A percentile compares a stretch with the other conserved stretches of the same genome.
phyloP scores from a whole-genome alignment of 805 yeast species.

The Nakazawaea ishiwadae region DNA sequence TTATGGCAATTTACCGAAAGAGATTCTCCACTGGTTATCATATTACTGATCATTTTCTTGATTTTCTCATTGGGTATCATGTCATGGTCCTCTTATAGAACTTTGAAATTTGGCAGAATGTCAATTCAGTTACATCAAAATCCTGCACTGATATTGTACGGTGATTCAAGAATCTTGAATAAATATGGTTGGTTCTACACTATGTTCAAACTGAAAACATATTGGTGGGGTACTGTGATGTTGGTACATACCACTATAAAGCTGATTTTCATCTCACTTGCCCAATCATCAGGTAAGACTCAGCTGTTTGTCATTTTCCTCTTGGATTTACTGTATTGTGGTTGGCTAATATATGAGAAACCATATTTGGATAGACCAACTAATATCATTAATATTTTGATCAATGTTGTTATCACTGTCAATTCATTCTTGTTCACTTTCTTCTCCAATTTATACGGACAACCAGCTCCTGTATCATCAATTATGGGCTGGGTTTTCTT shows the following conservation, averaged over 20 bases:
- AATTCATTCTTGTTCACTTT: slow-evolving; percentile 84
- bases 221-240: slow-evolving; percentile 77
- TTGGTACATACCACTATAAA: slow-evolving; percentile 60
- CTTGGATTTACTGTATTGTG: slow-evolving; percentile 66
- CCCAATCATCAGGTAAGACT: slow-evolving; percentile 77
- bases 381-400: slow-evolving; percentile 67
- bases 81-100: slow-evolving; percentile 63
- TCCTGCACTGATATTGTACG: slow-evolving; percentile 85
- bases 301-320: slow-evolving; percentile 76
- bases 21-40: slow-evolving; percentile 88
- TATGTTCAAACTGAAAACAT: slow-evolving; percentile 75
- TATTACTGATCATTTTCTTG: slow-evolving; percentile 70
- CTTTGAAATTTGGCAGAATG: slow-evolving; percentile 52
- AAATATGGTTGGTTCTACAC: slow-evolving; percentile 88
- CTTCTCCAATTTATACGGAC: slow-evolving; percentile 80
- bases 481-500: slow-evolving; percentile 93
- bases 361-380: slow-evolving; percentile 86
- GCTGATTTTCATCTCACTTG: slow-evolving; percentile 68
- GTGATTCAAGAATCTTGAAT: slow-evolving; percentile 65
- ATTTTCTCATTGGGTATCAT: slow-evolving; percentile 56
- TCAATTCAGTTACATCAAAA: slow-evolving; percentile 63
- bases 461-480: slow-evolving; percentile 71
- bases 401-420: slow-evolving; percentile 65
- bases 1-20: slow-evolving; percentile 80
- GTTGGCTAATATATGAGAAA: slow-evolving; percentile 52